These are phyloP conservation scores for Hirschioporus abietinus DNA, from an alignment of 768 basidiomycete species.

Conservation along the genomic window DNA sequence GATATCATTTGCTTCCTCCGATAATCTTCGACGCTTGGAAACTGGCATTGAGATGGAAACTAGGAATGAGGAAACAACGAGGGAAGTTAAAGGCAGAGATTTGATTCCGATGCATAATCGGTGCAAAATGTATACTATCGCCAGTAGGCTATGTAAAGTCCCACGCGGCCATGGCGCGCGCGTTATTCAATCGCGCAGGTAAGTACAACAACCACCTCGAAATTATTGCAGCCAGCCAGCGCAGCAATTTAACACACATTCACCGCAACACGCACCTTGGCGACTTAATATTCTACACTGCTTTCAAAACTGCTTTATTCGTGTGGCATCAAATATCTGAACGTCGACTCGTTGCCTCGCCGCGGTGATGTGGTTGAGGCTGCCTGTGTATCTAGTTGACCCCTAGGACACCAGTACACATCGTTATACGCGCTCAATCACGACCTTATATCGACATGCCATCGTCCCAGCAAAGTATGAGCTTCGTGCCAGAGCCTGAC, in stretches of 20 bases:
- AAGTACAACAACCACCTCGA: not conserved
- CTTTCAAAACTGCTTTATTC: not conserved
- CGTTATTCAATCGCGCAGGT: not conserved
- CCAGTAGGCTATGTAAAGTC: not conserved
- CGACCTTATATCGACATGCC: conserved; percentile 8
- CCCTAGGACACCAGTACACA: conserved; percentile 1
- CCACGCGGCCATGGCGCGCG: not conserved
- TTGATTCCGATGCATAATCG: not conserved
- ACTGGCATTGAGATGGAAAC: not conserved
- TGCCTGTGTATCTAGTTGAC: not conserved
- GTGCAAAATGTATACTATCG: not conserved
- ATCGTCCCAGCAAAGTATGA: conserved; percentile 31
- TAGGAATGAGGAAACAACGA: not conserved
- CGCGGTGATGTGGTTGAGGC: not conserved
- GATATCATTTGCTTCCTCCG: conserved; percentile 10
- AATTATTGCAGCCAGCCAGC: not conserved
- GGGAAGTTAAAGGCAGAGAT: not conserved
- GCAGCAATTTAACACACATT: not conserved
- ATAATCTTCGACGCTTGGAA: not conserved
- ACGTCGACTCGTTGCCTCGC: not conserved
- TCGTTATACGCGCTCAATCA: not conserved
- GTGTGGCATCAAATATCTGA: not conserved
- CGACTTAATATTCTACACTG: not conserved
- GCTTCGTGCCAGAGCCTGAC: conserved; percentile 73
- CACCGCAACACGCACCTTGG: not conserved